Evolutionary conservation across 2,329 filamentous ascomycete species (phyloP).

Genomic region (Colletotrichum agaves): DNA sequence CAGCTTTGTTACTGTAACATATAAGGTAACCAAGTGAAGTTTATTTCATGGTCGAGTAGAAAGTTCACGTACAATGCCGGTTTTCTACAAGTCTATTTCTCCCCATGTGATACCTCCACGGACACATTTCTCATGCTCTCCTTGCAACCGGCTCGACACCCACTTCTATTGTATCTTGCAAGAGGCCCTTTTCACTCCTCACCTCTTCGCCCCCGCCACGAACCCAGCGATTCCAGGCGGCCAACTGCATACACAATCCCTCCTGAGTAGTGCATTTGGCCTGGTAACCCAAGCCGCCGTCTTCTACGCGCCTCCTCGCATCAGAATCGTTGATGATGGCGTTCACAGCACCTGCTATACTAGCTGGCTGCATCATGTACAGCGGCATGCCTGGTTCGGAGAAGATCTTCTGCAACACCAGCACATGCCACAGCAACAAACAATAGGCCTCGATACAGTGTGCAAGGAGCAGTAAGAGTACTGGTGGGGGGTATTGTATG

Average conservation of each 20-base stretch:
- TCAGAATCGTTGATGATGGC: slow-evolving; percentile 50
- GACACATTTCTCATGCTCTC: slow-evolving; percentile 13
- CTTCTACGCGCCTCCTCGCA: slow-evolving; percentile 49
- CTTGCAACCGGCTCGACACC: slow-evolving; percentile 31
- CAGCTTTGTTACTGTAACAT: not conserved
- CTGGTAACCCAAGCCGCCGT: slow-evolving; percentile 56
- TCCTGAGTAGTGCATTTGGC: slow-evolving; percentile 52
- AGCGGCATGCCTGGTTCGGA: slow-evolving; percentile 49
- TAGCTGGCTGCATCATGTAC: slow-evolving; percentile 53
- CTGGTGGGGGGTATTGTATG: slow-evolving; percentile 47
- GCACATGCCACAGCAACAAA: slow-evolving; percentile 43
- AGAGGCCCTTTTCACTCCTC: slow-evolving; percentile 18
- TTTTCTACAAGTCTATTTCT: not conserved
- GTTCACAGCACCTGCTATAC: slow-evolving; percentile 50
- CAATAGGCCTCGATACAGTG: slow-evolving; percentile 52
- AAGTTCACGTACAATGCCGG: not conserved
- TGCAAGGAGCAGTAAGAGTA: slow-evolving; percentile 50
- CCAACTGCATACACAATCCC: slow-evolving; percentile 53
- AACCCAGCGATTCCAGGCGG: slow-evolving; percentile 51
- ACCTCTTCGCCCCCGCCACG: slow-evolving; percentile 20
- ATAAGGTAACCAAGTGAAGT: not conserved
- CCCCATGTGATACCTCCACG: not conserved
- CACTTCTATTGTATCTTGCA: slow-evolving; percentile 31
- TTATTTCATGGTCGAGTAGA: too few relatives aligned
- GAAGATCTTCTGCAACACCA: slow-evolving; percentile 42